Evolutionary conservation across 2,329 filamentous ascomycete genomes (phyloP).

Genomic region (Talaromyces verruculosus): DNA sequence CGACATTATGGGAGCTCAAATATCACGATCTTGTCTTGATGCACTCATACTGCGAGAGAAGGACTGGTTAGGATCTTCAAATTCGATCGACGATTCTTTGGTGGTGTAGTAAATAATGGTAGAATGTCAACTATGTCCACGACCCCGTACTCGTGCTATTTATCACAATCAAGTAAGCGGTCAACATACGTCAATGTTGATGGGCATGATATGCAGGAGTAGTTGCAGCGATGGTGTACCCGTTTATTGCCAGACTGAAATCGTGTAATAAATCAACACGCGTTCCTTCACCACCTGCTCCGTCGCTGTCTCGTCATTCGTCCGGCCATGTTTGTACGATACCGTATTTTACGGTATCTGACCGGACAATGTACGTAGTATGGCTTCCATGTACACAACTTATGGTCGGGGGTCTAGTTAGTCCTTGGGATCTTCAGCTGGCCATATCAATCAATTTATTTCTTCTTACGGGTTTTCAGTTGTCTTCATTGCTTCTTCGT

Average conservation of each 20-base stretch:
- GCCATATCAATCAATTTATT: neutral
- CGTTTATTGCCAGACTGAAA: neutral
- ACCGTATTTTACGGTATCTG: constrained; percentile 10
- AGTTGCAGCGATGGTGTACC: neutral
- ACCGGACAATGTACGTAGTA: neutral
- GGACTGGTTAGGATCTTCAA: neutral
- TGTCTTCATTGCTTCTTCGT: neutral
- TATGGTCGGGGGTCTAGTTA: neutral
- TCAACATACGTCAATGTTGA: neutral
- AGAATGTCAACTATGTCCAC: neutral
- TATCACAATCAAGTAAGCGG: neutral
- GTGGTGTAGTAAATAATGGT: neutral
- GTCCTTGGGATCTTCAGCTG: neutral
- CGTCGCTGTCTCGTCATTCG: constrained; percentile 21
- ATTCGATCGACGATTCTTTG: neutral
- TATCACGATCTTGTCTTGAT: neutral
- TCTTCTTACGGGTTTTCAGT: neutral
- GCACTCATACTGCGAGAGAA: neutral
- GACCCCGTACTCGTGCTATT: neutral
- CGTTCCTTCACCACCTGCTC: constrained; percentile 22
- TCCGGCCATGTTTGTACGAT: neutral
- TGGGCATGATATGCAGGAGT: neutral
- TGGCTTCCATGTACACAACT: neutral
- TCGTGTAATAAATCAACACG: constrained; percentile 18
- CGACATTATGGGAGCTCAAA: neutral